Percentiles rank a stretch among this genome's conserved stretches.
Conservation (phyloP, 2,329 filamentous ascomycete species). For the Pseudopithomyces maydicus region DNA sequence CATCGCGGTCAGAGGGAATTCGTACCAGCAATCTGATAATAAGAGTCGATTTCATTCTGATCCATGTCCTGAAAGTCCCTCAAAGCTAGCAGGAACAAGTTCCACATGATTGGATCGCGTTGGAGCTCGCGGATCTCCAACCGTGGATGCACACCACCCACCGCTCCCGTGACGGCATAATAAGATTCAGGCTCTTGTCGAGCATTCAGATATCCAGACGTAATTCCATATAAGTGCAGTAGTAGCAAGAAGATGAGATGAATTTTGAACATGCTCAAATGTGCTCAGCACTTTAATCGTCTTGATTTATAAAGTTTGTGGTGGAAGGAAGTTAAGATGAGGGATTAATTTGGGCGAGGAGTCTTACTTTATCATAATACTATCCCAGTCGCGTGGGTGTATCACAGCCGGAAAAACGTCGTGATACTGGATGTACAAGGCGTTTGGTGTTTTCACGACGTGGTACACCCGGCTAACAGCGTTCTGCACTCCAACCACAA, state of each 20-base stretch:
- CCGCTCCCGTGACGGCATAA: slow-evolving; percentile 8
- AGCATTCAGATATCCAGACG: not conserved
- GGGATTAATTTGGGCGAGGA: not conserved
- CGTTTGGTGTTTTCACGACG: not conserved
- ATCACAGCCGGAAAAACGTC: not conserved
- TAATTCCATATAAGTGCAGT: not conserved
- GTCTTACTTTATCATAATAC: not conserved
- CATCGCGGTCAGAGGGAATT: not conserved
- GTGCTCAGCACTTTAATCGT: not conserved
- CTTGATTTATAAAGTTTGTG: not conserved
- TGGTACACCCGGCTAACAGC: not conserved
- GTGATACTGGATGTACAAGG: not conserved
- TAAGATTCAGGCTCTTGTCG: slow-evolving; percentile 13
- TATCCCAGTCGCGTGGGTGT: not conserved
- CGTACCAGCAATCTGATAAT: slow-evolving; percentile 74
- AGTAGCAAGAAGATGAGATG: not conserved
- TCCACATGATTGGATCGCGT: slow-evolving; percentile 63
- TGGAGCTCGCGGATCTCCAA: slow-evolving; percentile 68
- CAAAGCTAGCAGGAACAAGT: slow-evolving; percentile 74
- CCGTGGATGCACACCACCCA: slow-evolving; percentile 49
- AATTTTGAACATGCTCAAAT: not conserved
- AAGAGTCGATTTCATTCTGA: slow-evolving; percentile 68
- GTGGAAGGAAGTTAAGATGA: not conserved
- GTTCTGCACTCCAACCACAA: not conserved
- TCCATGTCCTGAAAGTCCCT: slow-evolving; percentile 70